Base-by-base conservation (phyloP, 306 rosid species). In the Cucumis melo region DNA sequence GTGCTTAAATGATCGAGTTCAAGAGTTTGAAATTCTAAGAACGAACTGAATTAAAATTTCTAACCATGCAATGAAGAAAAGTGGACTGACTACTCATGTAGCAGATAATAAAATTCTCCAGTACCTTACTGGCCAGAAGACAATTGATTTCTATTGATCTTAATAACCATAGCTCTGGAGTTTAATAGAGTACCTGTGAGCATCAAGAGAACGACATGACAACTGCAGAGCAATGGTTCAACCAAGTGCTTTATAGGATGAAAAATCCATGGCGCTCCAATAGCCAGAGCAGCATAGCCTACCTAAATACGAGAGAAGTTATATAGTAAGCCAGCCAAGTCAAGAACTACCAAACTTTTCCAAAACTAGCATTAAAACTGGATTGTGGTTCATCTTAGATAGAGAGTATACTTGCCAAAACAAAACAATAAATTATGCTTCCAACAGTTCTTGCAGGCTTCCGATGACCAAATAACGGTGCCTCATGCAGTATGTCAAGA, bases 401-500 rank as follows among this genome's bases (percentile, higher is more conserved):
- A 50, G 29, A 55, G 50, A 24, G 73, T 76, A 8, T 20, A 83
- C 93, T 88, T 86, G 82, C 97, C 92, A 90, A 70, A 54, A 88
- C 19, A 23, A 95, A 57, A 77, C 96, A 95, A 85, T 90, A 95
- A 79, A 95, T 77, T 29, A 95, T 83, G 80, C 97, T 90, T 19
- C 96, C 99, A 76, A 92, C 54, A 77, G 90, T 85, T 83, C 90
- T 89, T 19, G 96, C 86, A 10, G 99, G 83, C 73, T 92, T 89
- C 73, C 99, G 91, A 73, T 95, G 95, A 64, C 98, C 98, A 24
- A 95, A 89, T 15, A 92, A 78, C 15, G 99, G 98, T 82, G 99
- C 96, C 80, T 95, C 99, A 32, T 95, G 98, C 66, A 95, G 84
- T 82, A 95, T 95, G 78, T 95, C 98, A 16, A 95, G 87, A 84